Conservation (phyloP, 441 rosid genomes). For the Eruca vesicaria region DNA sequence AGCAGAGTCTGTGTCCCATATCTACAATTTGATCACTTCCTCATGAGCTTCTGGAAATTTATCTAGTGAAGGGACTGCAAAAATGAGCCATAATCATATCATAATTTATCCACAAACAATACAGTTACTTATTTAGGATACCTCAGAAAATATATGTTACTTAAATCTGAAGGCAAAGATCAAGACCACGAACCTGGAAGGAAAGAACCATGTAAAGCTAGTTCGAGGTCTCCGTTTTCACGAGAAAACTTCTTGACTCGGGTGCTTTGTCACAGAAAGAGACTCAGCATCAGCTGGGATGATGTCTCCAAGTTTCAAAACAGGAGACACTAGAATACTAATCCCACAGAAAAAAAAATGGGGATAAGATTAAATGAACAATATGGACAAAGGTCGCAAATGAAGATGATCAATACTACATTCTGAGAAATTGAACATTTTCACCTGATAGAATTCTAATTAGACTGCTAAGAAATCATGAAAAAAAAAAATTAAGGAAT, state of each 20-base stretch:
- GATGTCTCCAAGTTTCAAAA: slow-evolving; percentile 42
- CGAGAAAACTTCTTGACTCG: slow-evolving; percentile 60
- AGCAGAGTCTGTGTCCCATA: too few species aligned
- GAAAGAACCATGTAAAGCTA: slow-evolving; percentile 89
- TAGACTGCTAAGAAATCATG: not conserved
- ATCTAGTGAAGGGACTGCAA: too few species aligned
- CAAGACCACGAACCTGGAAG: slow-evolving; percentile 52
- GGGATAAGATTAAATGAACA: not conserved
- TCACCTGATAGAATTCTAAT: not conserved
- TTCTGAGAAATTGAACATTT: not conserved
- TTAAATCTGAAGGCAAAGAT: not conserved
- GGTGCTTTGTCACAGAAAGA: slow-evolving; percentile 52
- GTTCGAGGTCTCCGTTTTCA: slow-evolving; percentile 81
- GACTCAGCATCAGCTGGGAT: slow-evolving; percentile 51
- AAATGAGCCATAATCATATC: too few species aligned
- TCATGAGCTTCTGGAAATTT: too few species aligned
- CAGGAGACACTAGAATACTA: not conserved
- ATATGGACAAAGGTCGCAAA: too few species aligned
- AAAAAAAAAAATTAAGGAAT: not conserved
- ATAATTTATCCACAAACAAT: slow-evolving; percentile 1
- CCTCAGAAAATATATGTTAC: not conserved
- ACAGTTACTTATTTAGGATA: not conserved
- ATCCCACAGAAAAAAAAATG: not conserved
- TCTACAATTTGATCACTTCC: too few species aligned
- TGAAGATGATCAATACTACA: not conserved